Base-by-base conservation (phyloP, 306 rosid species). In the Cicer yamashitae region DNA sequence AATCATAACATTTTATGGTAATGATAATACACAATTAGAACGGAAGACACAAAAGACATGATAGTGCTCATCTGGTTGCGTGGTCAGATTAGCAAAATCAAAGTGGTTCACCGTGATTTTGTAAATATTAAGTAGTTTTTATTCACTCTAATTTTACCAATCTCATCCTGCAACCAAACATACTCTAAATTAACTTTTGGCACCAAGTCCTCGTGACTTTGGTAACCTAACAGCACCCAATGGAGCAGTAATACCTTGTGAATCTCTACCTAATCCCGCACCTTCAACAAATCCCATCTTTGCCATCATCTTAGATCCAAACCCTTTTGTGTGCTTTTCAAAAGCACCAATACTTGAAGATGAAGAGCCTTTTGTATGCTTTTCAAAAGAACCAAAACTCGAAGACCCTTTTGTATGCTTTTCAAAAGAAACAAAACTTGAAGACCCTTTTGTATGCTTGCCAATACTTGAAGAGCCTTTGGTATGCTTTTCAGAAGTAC, bases 251-350 rank as follows among this genome's bases (percentile, higher is more conserved):
- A 89, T 91, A 51, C 96, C 98, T 78, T 94, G 97, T 9, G 97
- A 87, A 68, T 86, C 88, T 68, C 56, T 90, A 34, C 97, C 98
- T 58, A 93, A 76, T 47, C 98, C 98, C 44, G 51, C 18, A 66
- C 98, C 98, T 87, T 91, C 97, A 65, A 90, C 87, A 54, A 94
- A 94, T 7, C 97, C 98, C 97, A 94, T 94, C 84, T 82, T 94
- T 22, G 93, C 90, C 98, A 94, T 94, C 91, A 94, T 87, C 83
- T 94, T 94, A 8, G 97, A 94, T 34, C 98, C 97, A 66, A 91
- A 91, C 3, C 97, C 98, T 83, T 84, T 91, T 10, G 97, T 94
- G 30, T 94, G 97, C 81, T 76, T 88, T 86, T 94, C 98, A 75
- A 91, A 94, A 73, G 88, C 41, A 68, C 98, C 96, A 61, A 86